phyloP scores from a whole-genome alignment of 2,329 filamentous ascomycete genomes.

The Pestalotiopsis sp. region DNA sequence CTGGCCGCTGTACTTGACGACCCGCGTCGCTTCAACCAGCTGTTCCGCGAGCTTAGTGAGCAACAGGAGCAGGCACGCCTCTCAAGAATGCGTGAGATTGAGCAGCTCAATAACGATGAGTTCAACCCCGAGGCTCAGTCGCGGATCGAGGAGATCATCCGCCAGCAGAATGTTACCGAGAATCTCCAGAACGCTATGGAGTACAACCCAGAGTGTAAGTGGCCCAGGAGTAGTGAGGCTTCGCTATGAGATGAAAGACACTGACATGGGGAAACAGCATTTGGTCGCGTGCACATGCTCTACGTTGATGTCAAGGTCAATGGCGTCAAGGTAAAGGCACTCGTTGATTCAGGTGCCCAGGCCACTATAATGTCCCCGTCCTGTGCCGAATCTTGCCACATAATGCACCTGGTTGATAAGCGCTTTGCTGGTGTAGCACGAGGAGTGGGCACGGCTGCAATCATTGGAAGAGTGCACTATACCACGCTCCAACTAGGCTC shows the following conservation, averaged over 20 bases:
- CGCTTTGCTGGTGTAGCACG: conserved; percentile 90
- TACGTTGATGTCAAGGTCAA: conserved; percentile 97
- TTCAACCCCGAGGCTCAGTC: conserved; percentile 91
- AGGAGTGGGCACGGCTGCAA: conserved; percentile 91
- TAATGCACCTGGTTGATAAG: conserved; percentile 93
- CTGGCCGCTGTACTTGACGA: conserved; percentile 78
- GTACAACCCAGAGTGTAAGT: conserved; percentile 90
- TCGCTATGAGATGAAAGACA: background rate
- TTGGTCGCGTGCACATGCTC: conserved; percentile 92
- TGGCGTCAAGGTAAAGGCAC: conserved; percentile 86
- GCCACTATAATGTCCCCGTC: conserved; percentile 98
- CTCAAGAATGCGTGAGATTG: conserved; percentile 81
- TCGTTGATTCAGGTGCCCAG: conserved; percentile 96
- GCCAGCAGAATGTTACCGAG: conserved; percentile 90
- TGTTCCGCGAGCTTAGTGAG: conserved; percentile 69
- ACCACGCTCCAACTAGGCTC: conserved; percentile 93
- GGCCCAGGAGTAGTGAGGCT: background rate
- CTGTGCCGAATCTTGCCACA: conserved; percentile 89
- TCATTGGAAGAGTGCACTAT: conserved; percentile 92
- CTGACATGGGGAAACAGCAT: conserved; percentile 59
- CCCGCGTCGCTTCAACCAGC: conserved; percentile 73
- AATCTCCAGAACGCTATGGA: conserved; percentile 97
- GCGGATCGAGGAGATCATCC: conserved; percentile 96
- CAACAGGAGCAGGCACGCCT: conserved; percentile 72
- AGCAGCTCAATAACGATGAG: conserved; percentile 86